These are phyloP conservation scores for Kwoniella pini DNA, from an alignment of 768 basidiomycete species.

Conservation along the genomic window DNA sequence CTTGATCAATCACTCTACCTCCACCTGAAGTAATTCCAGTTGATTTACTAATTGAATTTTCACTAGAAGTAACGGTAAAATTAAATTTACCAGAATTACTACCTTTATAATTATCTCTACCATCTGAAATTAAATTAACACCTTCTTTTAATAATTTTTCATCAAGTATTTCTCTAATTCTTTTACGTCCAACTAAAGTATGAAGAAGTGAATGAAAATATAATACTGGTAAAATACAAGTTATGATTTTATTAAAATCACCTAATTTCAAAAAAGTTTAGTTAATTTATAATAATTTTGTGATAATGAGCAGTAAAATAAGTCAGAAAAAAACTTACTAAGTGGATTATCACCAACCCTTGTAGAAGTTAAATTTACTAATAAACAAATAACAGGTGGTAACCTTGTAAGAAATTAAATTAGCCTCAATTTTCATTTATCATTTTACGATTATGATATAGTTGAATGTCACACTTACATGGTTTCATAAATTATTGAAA, in stretches of 20 bases:
- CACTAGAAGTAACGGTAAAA: not conserved
- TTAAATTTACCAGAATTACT: slow-evolving; percentile 2
- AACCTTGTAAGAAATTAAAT: not conserved
- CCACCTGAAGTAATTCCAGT: not conserved
- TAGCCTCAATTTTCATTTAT: not conserved
- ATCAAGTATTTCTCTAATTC: not conserved
- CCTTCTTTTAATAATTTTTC: not conserved
- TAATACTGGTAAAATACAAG: not conserved
- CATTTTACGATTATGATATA: not conserved
- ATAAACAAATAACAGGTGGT: slow-evolving; percentile 6
- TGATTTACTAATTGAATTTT: not conserved
- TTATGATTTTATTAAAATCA: not conserved
- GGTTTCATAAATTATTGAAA: slow-evolving; percentile 2
- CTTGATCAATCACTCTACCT: not conserved
- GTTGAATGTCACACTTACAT: slow-evolving; percentile 5
- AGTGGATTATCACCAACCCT: not conserved
- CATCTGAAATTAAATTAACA: slow-evolving; percentile 1
- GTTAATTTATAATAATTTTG: too few relatives aligned
- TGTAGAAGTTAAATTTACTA: not conserved
- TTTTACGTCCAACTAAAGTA: not conserved
- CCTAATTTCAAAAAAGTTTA: not conserved
- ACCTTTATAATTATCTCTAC: not conserved
- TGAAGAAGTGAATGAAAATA: slow-evolving; percentile 3
- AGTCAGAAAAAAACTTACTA: not conserved
- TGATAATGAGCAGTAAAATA: not conserved